Evolutionary conservation across 768 basidiomycete genomes (phyloP).

Genomic region (Cystoderma amianthinum): DNA sequence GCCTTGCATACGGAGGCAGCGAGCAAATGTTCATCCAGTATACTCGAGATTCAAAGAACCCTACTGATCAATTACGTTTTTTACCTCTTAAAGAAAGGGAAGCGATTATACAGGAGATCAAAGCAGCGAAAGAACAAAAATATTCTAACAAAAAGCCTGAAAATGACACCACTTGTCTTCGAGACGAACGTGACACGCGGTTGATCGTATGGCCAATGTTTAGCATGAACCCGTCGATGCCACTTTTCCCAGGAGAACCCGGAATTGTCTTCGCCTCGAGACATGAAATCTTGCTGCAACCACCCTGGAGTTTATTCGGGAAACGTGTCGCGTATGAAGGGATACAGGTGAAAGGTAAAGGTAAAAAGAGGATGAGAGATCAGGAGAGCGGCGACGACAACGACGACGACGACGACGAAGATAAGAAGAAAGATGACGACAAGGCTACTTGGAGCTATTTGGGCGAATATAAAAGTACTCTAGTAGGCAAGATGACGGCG

Average conservation of each 20-base stretch:
- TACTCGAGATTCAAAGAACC: not conserved
- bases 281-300: not conserved
- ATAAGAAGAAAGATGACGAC: not conserved
- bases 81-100: not conserved
- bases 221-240: not conserved
- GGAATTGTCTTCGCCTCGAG: not conserved
- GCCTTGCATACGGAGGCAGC: not conserved
- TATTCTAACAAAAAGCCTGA: not conserved
- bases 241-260: not conserved
- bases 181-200: not conserved
- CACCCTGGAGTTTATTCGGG: not conserved
- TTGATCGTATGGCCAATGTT: not conserved
- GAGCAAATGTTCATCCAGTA: not conserved
- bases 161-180: not conserved
- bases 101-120: not conserved
- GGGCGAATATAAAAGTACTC: conserved; percentile 14
- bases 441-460: conserved; percentile 15
- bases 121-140: not conserved
- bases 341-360: not conserved
- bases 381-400: conserved; percentile 65
- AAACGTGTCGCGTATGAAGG: not conserved
- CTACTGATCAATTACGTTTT: not conserved
- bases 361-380: conserved; percentile 24
- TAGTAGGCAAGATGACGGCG: conserved; percentile 13
- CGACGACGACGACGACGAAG: conserved; percentile 75